Evolutionary conservation across 2,329 filamentous ascomycete species (phyloP).

Genomic region (Aspergillus sergii): DNA sequence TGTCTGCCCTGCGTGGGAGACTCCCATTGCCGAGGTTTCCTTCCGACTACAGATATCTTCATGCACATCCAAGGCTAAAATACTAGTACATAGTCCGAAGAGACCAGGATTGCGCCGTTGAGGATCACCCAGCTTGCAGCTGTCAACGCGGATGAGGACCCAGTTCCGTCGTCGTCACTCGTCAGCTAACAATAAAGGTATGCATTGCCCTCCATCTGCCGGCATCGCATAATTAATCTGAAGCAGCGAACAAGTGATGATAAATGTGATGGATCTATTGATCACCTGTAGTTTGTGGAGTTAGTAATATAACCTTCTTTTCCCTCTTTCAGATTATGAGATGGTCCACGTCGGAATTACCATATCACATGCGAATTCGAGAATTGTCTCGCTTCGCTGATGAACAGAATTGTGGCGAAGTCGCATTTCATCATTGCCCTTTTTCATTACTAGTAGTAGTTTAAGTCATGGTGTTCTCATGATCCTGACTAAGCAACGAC

Average conservation of each 20-base stretch:
- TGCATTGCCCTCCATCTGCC: background rate
- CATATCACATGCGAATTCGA: background rate
- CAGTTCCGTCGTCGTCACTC: background rate
- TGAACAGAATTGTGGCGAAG: background rate
- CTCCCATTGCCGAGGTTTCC: background rate
- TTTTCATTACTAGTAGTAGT: no score
- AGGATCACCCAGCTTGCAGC: constrained; percentile 18
- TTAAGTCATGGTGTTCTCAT: no score
- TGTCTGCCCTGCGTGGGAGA: background rate
- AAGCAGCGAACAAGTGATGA: constrained; percentile 20
- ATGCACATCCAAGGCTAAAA: background rate
- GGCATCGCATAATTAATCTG: constrained; percentile 4
- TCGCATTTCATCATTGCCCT: background rate
- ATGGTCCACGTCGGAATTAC: background rate
- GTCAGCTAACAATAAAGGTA: background rate
- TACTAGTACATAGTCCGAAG: background rate
- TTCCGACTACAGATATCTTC: background rate
- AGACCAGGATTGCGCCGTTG: constrained; percentile 12
- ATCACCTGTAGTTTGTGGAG: constrained; percentile 4
- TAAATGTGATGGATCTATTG: constrained; percentile 20
- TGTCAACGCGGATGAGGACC: constrained; percentile 12
- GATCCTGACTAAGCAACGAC: background rate
- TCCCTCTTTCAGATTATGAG: background rate
- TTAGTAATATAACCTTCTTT: background rate
- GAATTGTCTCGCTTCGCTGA: background rate